Evolutionary conservation across 2,329 filamentous ascomycete genomes (phyloP), one percentile per base, ranked within the genome.

Genomic region (Penicillium janthinellum): DNA sequence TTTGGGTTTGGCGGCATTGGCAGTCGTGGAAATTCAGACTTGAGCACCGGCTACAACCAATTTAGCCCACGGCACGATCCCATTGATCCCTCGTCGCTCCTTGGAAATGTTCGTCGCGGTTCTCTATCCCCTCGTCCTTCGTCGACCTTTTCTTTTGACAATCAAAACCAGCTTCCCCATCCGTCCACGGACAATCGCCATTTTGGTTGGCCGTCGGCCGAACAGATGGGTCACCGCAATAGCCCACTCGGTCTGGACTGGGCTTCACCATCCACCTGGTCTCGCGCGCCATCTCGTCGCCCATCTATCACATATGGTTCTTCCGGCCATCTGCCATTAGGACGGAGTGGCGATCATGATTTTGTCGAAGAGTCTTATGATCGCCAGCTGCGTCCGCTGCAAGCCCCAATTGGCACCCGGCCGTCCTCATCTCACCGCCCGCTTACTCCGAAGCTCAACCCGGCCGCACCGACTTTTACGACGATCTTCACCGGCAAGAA

Each of bases 401-500:
- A 87, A 61, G 85, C 84, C 3, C 86, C 86, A 0, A 97, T 98
- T 65, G 94, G 94, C 25, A 96, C 91, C 49, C 87, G 88, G 3
- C 91, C 90, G 74, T 74, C 84, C 69, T 80, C 81, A 49, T 80
- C 82, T 70, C 79, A 88, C 71, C 75, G 87, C 74, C 78, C 77
- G 54, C 71, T 81, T 42, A 80, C 88, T 76, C 69, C 86, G 49
- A 83, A 84, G 67, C 83, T 98, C 31, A 98, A 99, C 69, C 95
- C 95, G 7, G 86, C 91, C 6, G 95, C 94, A 0, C 93, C 93
- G 8, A 91, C 90, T 0, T 98, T 98, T 73, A 94, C 90, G 76
- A 88, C 84, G 10, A 84, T 88, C 39, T 86, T 95, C 59, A 85
- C 63, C 15, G 64, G 87, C 67, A 77, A 76, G 66, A 79, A 75